Conservation (phyloP, 805 yeast genomes). For the Schizosaccharomyces osmophilus region DNA sequence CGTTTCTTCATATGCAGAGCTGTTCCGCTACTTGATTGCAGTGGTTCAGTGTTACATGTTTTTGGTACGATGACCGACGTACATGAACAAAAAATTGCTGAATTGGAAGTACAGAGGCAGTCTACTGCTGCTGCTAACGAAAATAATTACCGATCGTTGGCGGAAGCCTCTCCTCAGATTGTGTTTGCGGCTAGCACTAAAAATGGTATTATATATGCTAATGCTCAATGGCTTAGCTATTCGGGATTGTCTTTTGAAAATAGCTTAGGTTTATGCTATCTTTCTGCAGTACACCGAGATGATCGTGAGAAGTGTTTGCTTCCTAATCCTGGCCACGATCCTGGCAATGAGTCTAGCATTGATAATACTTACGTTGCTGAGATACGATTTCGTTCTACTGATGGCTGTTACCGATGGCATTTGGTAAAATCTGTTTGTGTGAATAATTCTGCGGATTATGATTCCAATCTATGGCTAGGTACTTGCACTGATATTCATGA, state of each 20-base stretch:
- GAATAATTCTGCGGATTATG: constrained; percentile 3
- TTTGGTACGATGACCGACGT: constrained; percentile 15
- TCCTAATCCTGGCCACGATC: constrained; percentile 3
- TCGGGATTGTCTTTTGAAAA: constrained; percentile 11
- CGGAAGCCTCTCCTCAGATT: constrained; percentile 14
- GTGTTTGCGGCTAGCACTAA: constrained; percentile 12
- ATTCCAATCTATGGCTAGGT: constrained; percentile 13
- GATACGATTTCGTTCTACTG: constrained; percentile 10
- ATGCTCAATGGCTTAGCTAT: constrained; percentile 13
- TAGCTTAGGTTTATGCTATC: constrained; percentile 11
- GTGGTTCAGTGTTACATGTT: constrained; percentile 14
- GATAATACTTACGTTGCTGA: constrained; percentile 8
- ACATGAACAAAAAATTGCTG: constrained; percentile 14
- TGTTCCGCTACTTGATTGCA: constrained; percentile 13
- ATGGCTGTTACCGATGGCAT: constrained; percentile 14
- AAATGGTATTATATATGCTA: constrained; percentile 13
- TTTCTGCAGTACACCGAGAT: constrained; percentile 13
- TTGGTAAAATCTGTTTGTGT: constrained; percentile 11
- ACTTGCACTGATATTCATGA: constrained; percentile 15
- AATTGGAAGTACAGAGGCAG: constrained; percentile 11
- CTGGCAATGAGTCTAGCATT: background rate
- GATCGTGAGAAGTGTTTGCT: constrained; percentile 11
- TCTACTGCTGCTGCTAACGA: constrained; percentile 13
- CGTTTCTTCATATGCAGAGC: constrained; percentile 12
- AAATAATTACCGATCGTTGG: constrained; percentile 13